Conservation (phyloP, 2,329 filamentous ascomycete species). For the Penicillium sp. region DNA sequence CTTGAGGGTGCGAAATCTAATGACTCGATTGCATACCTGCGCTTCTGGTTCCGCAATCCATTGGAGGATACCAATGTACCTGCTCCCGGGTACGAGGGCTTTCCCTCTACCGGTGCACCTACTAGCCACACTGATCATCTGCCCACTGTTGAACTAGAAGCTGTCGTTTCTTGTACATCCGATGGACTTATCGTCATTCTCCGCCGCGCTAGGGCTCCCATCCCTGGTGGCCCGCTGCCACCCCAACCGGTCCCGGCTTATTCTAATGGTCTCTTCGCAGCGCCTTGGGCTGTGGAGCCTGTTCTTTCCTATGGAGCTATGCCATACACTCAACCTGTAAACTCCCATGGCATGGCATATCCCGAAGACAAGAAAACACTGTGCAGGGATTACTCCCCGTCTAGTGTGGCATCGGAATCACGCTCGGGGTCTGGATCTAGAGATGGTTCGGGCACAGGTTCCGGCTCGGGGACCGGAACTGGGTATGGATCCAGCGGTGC, state of each 20-base stretch:
- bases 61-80: slow-evolving; percentile 52
- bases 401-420: not conserved
- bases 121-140: not conserved
- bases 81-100: not conserved
- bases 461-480: not conserved
- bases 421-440: not conserved
- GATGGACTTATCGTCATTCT: slow-evolving; percentile 84
- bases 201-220: slow-evolving; percentile 71
- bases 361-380: slow-evolving; percentile 31
- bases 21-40: slow-evolving; percentile 86
- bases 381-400: slow-evolving; percentile 44
- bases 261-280: slow-evolving; percentile 72
- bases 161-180: slow-evolving; percentile 88
- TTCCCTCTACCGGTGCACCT: not conserved
- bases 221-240: slow-evolving; percentile 54
- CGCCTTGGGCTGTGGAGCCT: slow-evolving; percentile 76
- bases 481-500: slow-evolving; percentile 1
- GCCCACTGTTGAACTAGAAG: slow-evolving; percentile 71
- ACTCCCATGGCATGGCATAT: slow-evolving; percentile 21
- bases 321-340: slow-evolving; percentile 4
- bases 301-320: slow-evolving; percentile 45
- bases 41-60: slow-evolving; percentile 82
- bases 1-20: slow-evolving; percentile 86
- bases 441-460: not conserved
- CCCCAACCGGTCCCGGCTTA: slow-evolving; percentile 49